phyloP scores from a whole-genome alignment of 202 grass and related monocot species.

The Musa balbisiana region DNA sequence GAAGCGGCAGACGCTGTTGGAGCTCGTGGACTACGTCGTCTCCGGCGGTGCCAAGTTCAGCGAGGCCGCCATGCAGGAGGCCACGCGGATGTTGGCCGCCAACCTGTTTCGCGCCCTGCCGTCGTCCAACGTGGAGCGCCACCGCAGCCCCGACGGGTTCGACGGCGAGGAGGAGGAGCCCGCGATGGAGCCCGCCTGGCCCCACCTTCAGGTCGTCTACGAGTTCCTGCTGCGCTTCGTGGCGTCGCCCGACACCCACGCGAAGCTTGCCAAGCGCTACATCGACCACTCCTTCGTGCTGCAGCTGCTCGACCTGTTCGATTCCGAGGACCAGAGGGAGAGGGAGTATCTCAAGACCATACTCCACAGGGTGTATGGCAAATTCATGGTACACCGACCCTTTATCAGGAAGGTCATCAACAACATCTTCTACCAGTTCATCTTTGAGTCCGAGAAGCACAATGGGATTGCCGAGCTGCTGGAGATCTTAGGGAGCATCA shows the following conservation, averaged over 20 bases:
- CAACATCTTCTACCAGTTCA: constrained; percentile 1
- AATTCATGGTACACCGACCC: constrained; percentile 22
- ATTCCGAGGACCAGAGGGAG: constrained; percentile 19
- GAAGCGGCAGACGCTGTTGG: constrained; percentile 14
- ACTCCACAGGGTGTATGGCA: constrained; percentile 16
- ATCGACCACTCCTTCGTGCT: constrained; percentile 14
- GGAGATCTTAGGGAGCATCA: constrained; percentile 12
- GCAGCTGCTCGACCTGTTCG: constrained; percentile 16
- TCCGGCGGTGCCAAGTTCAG: neutral
- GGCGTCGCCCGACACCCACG: constrained; percentile 1
- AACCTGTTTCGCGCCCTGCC: constrained; percentile 12
- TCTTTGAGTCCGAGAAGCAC: constrained; percentile 19
- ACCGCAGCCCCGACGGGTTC: neutral
- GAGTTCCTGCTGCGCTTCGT: constrained; percentile 17
- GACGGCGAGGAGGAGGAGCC: constrained; percentile 20
- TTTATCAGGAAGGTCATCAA: constrained; percentile 14
- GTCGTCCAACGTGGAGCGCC: neutral
- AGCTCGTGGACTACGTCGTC: constrained; percentile 14
- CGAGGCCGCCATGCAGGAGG: constrained; percentile 13
- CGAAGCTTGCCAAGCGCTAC: constrained; percentile 17
- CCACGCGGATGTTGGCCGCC: constrained; percentile 11
- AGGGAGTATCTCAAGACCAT: constrained; percentile 24
- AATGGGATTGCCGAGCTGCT: constrained; percentile 16
- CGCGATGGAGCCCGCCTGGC: constrained; percentile 11
- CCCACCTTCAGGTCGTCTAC: constrained; percentile 20